These are phyloP conservation scores for Knufia fluminis DNA, from an alignment of 2,329 filamentous ascomycete species.

Conservation along the genomic window DNA sequence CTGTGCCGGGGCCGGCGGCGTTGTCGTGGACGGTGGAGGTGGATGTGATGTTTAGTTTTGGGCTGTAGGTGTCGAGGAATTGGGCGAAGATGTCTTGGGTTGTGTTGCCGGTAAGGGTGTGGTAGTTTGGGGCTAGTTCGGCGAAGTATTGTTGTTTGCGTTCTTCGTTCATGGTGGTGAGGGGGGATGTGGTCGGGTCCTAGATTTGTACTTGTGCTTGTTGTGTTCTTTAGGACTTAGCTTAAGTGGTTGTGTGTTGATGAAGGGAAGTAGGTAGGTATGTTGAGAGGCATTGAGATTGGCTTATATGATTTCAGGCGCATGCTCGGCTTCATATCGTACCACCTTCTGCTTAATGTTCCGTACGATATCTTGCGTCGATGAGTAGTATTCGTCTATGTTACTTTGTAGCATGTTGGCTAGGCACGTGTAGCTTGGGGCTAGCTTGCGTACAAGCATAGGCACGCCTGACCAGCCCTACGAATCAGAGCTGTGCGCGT, in stretches of 20 bases:
- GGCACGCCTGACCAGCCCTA: no score
- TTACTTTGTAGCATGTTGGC: no score
- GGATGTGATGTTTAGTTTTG: constrained; percentile 22
- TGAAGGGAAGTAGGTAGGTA: no score
- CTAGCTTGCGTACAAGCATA: no score
- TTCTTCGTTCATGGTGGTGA: constrained; percentile 1
- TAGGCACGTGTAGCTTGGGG: no score
- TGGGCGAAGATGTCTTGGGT: constrained; percentile 23
- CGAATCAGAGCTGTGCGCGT: no score
- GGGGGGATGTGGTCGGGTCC: not conserved
- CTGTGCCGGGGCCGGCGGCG: constrained; percentile 28
- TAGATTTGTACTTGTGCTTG: not conserved
- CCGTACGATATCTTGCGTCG: no score
- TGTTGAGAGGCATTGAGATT: not conserved
- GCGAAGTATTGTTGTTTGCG: constrained; percentile 22
- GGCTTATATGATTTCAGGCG: not conserved
- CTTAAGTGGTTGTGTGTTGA: no score
- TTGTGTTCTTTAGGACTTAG: no score
- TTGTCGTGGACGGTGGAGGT: constrained; percentile 27
- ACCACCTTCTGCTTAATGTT: no score
- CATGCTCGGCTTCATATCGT: not conserved
- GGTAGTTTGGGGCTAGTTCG: constrained; percentile 24
- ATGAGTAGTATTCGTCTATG: no score
- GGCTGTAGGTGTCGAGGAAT: constrained; percentile 1
- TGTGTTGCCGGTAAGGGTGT: constrained; percentile 25